Conservation (phyloP, 805 yeast species). For the Candida sonorensis region DNA sequence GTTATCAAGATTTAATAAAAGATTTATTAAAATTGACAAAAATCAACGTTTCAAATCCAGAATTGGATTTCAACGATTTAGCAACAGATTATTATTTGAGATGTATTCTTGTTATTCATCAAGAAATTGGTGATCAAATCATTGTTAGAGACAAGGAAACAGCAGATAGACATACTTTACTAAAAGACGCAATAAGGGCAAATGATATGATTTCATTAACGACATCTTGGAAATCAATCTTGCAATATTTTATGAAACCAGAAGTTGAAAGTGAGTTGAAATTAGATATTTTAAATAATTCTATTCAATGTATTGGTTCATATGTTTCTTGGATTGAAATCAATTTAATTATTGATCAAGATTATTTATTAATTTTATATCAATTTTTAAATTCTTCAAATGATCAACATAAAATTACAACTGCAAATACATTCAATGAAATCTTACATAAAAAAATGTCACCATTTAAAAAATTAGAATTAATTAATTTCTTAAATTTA, state of each 20-base stretch:
- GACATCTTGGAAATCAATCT: conserved; percentile 57
- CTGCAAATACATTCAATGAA: conserved; percentile 49
- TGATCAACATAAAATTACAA: conserved; percentile 46
- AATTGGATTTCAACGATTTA: conserved; percentile 30
- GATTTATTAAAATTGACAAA: conserved; percentile 38
- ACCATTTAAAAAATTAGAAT: conserved; percentile 49
- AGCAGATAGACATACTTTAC: conserved; percentile 56
- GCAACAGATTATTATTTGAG: conserved; percentile 70
- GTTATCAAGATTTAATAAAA: conserved; percentile 45
- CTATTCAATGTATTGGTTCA: conserved; percentile 66
- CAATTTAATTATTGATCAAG: conserved; percentile 56
- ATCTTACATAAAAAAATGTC: conserved; percentile 54
- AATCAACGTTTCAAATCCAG: conserved; percentile 6
- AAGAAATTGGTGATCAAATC: conserved; percentile 89
- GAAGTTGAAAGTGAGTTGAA: conserved; percentile 18
- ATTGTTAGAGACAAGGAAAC: conserved; percentile 60
- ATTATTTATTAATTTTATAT: conserved; percentile 51
- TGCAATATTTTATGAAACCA: conserved; percentile 29
- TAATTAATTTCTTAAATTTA: conserved; percentile 63
- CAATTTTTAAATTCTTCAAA: conserved; percentile 37
- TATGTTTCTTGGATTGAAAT: conserved; percentile 94
- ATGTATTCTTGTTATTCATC: conserved; percentile 68
- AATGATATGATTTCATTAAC: conserved; percentile 67
- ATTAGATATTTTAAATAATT: conserved; percentile 46
- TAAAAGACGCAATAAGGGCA: conserved; percentile 79